Percentiles rank a stretch among this genome's conserved stretches.
phyloP scores from a whole-genome alignment of 73 alveolate genomes.

The Breviolum minutum region DNA sequence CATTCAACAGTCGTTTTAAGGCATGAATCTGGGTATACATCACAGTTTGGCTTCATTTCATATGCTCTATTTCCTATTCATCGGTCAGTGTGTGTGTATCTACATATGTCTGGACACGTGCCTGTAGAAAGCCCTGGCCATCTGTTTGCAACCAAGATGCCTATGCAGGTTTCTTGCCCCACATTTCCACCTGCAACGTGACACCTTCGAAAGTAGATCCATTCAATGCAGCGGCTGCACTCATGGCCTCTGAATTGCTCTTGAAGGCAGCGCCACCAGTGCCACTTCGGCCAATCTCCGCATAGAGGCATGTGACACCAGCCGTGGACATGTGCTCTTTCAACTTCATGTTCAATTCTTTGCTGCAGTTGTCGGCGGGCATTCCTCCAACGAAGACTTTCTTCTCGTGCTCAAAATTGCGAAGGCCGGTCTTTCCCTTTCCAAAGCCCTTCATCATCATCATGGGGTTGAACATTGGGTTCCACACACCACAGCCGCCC shows the following conservation, averaged over 20 bases:
- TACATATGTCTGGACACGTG: too few relatives aligned
- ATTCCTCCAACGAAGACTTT: slow-evolving; percentile 74
- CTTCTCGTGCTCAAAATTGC: slow-evolving; percentile 44
- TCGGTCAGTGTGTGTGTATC: too few relatives aligned
- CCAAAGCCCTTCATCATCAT: slow-evolving; percentile 57
- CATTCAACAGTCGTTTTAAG: too few relatives aligned
- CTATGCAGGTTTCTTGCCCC: slow-evolving; percentile 43
- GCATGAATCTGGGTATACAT: too few relatives aligned
- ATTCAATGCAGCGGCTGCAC: slow-evolving; percentile 35
- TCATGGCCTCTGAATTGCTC: slow-evolving; percentile 18
- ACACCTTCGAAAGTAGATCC: slow-evolving; percentile 57
- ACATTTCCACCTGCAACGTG: slow-evolving; percentile 50
- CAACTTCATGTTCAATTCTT: slow-evolving; percentile 66
- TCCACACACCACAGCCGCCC: slow-evolving; percentile 86
- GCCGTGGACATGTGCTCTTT: slow-evolving; percentile 82
- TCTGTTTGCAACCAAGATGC: not conserved
- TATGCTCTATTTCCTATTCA: too few relatives aligned
- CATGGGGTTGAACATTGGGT: slow-evolving; percentile 89
- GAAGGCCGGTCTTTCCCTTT: slow-evolving; percentile 5
- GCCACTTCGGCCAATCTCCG: slow-evolving; percentile 66
- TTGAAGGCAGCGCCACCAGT: slow-evolving; percentile 38
- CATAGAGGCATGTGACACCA: slow-evolving; percentile 43
- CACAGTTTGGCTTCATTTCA: not conserved
- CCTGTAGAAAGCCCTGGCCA: too few relatives aligned
- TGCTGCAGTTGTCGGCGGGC: slow-evolving; percentile 54